Conservation (phyloP, 257 asterid genomes). For the Solanum pimpinellifolium region DNA sequence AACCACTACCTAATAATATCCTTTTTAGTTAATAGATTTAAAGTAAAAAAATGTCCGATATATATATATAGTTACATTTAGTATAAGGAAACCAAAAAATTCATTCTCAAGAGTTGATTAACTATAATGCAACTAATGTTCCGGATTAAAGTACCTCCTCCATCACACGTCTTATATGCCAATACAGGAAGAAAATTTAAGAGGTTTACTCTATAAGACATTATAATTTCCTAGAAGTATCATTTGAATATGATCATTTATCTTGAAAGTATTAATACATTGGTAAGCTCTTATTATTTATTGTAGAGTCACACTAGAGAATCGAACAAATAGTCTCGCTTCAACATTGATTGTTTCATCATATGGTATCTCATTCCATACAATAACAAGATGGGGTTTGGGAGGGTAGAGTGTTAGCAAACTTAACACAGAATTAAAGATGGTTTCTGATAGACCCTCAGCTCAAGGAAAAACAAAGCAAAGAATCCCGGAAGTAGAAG, state of each 20-base stretch:
- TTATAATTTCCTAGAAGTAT: background rate
- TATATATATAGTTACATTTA: background rate
- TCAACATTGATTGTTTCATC: background rate
- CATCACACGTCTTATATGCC: background rate
- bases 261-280: background rate
- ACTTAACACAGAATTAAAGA: background rate
- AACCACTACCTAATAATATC: background rate
- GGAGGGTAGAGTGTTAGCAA: background rate
- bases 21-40: background rate
- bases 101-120: background rate
- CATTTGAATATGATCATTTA: background rate
- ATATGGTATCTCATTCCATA: background rate
- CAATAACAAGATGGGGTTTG: background rate
- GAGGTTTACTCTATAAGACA: background rate
- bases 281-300: background rate
- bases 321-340: background rate
- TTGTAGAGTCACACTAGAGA: background rate
- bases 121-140: background rate
- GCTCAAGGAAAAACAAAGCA: background rate
- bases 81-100: too few relatives aligned
- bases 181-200: background rate
- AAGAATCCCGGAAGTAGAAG: background rate
- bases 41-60: background rate
- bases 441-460: background rate
- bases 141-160: background rate